These are phyloP conservation scores for Turnera subulata DNA, from an alignment of 345 rosid genomes.

Conservation along the genomic window DNA sequence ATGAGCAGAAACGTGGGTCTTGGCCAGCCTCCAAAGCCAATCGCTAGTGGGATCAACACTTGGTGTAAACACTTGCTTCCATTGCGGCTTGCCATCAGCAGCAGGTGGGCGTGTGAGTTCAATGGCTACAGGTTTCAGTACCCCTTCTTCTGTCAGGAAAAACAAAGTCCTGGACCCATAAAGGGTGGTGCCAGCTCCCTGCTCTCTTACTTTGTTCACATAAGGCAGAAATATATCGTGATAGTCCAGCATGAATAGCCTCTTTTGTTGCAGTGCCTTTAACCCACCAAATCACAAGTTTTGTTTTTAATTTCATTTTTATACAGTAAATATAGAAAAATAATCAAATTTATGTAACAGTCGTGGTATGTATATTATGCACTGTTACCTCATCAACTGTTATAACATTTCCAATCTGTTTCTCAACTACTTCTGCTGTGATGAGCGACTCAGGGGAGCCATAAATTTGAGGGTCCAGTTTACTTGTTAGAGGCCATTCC, in stretches of 20 bases:
- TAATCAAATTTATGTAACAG: too few relatives aligned
- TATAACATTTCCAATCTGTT: slow-evolving; percentile 48
- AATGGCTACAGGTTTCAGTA: slow-evolving; percentile 54
- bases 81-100: slow-evolving; percentile 53
- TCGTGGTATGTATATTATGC: too few relatives aligned
- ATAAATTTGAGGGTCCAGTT: slow-evolving; percentile 56
- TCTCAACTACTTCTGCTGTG: slow-evolving; percentile 50
- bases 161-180: slow-evolving; percentile 73
- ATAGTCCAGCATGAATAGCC: slow-evolving; percentile 50
- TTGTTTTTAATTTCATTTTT: too few relatives aligned
- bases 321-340: too few relatives aligned
- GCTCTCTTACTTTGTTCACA: slow-evolving; percentile 55
- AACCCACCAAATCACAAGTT: too few relatives aligned
- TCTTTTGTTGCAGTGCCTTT: slow-evolving; percentile 22
- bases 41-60: slow-evolving; percentile 28
- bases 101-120: slow-evolving; percentile 61
- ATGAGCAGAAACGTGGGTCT: slow-evolving; percentile 58
- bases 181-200: slow-evolving; percentile 37
- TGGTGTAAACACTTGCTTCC: slow-evolving; percentile 53
- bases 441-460: slow-evolving; percentile 66
- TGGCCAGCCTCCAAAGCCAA: slow-evolving; percentile 80
- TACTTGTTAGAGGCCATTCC: slow-evolving; percentile 88
- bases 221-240: slow-evolving; percentile 61
- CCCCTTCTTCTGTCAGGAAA: slow-evolving; percentile 46
- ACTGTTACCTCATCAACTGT: slow-evolving; percentile 55